Evolutionary conservation across 495 filamentous ascomycete genomes (phyloP), one percentile per base, ranked within the genome.

Genomic region (Cairneyella variabilis): DNA sequence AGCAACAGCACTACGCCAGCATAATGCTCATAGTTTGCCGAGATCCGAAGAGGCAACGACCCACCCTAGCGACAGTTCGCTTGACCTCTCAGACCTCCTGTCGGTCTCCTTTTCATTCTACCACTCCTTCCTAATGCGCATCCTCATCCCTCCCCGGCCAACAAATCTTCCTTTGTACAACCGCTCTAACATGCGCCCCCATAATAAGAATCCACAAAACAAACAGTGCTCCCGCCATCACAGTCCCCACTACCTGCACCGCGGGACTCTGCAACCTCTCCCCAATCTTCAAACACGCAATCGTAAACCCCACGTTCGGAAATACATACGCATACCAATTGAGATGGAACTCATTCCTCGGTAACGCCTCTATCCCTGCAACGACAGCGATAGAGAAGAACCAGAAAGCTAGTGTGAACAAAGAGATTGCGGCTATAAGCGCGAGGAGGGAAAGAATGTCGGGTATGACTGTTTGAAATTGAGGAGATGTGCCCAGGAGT

Each of bases 371-470:
- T 22, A 85, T 57, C 8, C 79, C 76, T 1, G 77, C 78, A 18
- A 83, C 65, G 8, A 75, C 56, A 0, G 83, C 80, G 3, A 84
- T 71, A 28, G 69, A 71, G 63, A 89, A 89, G 71, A 89, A 89
- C 85, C 85, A 89, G 28, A 89, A 73, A 34, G 77, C 80, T 11
- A 89, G 66, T 0, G 77, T 76, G 86, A 86, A 90, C 2, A 90
- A 70, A 51, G 86, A 86, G 3, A 85, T 76, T 2, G 73, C 83
- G 0, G 70, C 52, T 0, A 70, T 65, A 17, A 83, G 59, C 0
- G 81, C 78, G 9, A 79, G 36, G 2, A 84, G 58, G 36, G 73
- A 65, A 11, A 84, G 51, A 18, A 75, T 67, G 8, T 72, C 64
- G 0, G 47, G 34, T 14, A 60, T 60, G 34, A 56, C 17, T 9